Evolutionary conservation across 139 green algal species (phyloP), one percentile per base, ranked within the genome.

Genomic region (Chlorella ohadii): DNA sequence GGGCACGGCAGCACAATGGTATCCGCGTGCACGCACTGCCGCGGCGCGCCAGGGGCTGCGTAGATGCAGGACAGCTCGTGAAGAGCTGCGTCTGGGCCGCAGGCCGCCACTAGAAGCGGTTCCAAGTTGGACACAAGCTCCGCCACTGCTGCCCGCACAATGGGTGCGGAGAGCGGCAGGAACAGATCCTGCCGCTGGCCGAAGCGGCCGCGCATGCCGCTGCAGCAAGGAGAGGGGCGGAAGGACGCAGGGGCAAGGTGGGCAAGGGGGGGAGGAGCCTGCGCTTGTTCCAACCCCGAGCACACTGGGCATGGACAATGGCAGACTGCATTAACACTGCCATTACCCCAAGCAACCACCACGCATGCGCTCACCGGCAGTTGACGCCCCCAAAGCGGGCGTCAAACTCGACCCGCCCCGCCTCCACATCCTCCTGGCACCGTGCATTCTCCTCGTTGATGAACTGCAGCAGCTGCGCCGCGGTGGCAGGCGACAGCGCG

Each of bases 11-110:
- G 33, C 65, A 72, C 65, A 13, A 72, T 72, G 4, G 65, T 72
- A 33, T 72, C 65, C 13, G 65, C 65, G 33, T 72, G 65, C 15
- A 72, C 31, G 65, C 65, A 72, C 65, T 72, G 65, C 65, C 65
- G 65, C 31, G 65, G 65, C 65, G 65, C 65, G 65, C 65, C 65
- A 33, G 65, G 65, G 33, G 36, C n/a, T 33, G 65, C 65, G 15
- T 44, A 72, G n/a, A 72, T 72, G 65, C 65, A 72, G 31, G 65
- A 72, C 31, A 72, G 31, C 65, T 72, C 65, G 65, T 72, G 65
- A 13, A 72, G 65, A 13, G 65, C 65, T 16, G 65, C 65, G 13
- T 39, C 13, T 13, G 65, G 65, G 65, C 65, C 65, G 65, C 65
- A 72, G 20, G 65, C 65, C 33, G 31, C 65, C 15, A 20, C 36